Base-by-base conservation (phyloP, 2,329 filamentous ascomycete genomes). In the Cytospora piceicola region DNA sequence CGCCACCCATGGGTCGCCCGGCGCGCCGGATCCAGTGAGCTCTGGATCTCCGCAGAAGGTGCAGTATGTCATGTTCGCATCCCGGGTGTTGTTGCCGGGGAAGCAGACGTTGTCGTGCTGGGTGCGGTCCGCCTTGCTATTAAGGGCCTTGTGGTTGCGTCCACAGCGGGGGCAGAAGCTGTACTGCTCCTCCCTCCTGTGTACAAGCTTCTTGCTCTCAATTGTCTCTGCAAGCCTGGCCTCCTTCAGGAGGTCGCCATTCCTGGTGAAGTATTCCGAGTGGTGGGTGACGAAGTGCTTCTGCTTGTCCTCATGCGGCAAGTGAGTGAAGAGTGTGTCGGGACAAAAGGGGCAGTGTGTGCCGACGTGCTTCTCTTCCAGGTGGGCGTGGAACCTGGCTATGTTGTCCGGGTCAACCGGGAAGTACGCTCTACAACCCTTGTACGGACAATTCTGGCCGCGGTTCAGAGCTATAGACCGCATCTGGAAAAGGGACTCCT, bases 301-400 rank as follows among this genome's bases (percentile, higher is more conserved):
- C 6, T 64, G 58, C 24, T 68, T 71, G 64, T 75, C 70, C 17
- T 71, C 62, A 0, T 58, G 36, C 12, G 68, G 59, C 75, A 74
- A 78, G 65, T 75, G 71, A 52, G 68, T 56, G 55, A 71, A 78
- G 20, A 78, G 61, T 1, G 63, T 67, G 7, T 74, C 71, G 14
- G 75, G 68, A 58, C 79, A 81, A 70, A 77, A 79, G 24, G 72
- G 72, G 61, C 79, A 81, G 52, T 73, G 73, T 9, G 71, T 67
- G 1, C 68, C 67, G n/a, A 68, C 52, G 58, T 83, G 81, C 0
- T 65, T 69, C n/a, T 73, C 67, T 30, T 68, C 57, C 4, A 81
- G 46, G 60, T 84, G 82, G 7, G 64, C 63, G 17, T 75, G 70
- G n/a, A 82, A 73, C 17, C 30, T 29, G 12, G 36, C 30, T 3